Conservation (phyloP, 139 green algal genomes). For the Coelastrella sp. region DNA sequence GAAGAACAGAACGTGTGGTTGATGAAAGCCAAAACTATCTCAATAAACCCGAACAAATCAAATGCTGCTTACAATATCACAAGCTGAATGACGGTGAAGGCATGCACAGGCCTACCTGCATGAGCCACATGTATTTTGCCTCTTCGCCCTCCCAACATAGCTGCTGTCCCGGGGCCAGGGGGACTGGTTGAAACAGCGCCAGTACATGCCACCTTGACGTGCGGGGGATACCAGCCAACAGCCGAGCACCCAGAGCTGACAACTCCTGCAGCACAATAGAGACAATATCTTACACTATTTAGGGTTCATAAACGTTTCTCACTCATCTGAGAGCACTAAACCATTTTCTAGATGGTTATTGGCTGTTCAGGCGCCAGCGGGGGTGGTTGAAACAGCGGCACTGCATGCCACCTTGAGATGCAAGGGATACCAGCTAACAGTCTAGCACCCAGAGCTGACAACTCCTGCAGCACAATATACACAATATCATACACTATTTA, state of each 20-base stretch:
- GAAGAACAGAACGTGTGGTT: too few species aligned
- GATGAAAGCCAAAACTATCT: too few species aligned
- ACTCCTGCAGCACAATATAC: neutral
- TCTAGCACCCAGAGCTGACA: neutral
- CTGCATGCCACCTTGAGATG: neutral
- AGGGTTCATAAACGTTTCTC: too few species aligned
- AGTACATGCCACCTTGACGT: neutral
- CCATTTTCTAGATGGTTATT: neutral
- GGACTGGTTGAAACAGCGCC: slow-evolving; percentile 24
- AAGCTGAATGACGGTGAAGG: too few species aligned
- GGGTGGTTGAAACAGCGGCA: slow-evolving; percentile 25
- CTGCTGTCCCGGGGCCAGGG: slow-evolving; percentile 8
- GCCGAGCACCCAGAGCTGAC: neutral
- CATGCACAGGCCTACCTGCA: slow-evolving; percentile 5
- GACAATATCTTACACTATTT: neutral
- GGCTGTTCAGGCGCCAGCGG: slow-evolving; percentile 6
- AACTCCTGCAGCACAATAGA: neutral
- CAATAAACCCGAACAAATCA: too few species aligned
- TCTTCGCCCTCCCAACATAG: slow-evolving; percentile 23
- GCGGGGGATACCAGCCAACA: neutral
- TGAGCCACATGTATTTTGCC: slow-evolving; percentile 12
- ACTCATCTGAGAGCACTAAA: too few species aligned
- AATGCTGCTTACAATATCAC: too few species aligned
- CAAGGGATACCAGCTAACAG: neutral
- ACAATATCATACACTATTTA: neutral